These are phyloP conservation scores for Penicillium nordicum DNA, from an alignment of 2,329 filamentous ascomycete species.

Conservation along the genomic window DNA sequence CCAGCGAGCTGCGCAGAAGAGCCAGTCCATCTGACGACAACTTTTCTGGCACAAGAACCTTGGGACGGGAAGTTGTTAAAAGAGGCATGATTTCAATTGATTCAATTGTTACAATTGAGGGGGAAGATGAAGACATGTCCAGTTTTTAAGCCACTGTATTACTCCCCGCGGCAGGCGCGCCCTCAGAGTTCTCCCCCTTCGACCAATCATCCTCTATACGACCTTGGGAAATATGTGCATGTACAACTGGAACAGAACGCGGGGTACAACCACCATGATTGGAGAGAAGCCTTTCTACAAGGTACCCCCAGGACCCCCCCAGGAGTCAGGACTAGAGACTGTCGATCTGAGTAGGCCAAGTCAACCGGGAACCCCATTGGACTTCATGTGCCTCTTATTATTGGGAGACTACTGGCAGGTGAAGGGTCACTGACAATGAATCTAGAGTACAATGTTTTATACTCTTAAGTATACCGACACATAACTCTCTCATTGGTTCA, in stretches of 20 bases:
- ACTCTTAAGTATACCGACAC: too few species aligned
- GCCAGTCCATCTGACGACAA: constrained; percentile 74
- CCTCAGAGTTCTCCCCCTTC: background rate
- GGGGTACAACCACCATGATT: constrained; percentile 9
- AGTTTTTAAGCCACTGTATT: background rate
- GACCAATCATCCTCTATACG: background rate
- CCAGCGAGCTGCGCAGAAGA: constrained; percentile 62
- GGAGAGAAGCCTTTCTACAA: constrained; percentile 1
- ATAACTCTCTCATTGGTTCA: too few species aligned
- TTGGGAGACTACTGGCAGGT: too few species aligned
- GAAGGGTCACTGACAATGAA: too few species aligned
- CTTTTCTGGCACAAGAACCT: constrained; percentile 73
- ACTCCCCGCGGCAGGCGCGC: constrained; percentile 6
- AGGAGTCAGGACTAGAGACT: background rate
- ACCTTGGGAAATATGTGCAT: background rate
- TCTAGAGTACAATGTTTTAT: too few species aligned
- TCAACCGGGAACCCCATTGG: too few species aligned
- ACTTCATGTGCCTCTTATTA: too few species aligned
- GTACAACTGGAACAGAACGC: constrained; percentile 3
- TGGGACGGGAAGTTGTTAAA: constrained; percentile 35
- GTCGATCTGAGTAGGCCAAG: background rate
- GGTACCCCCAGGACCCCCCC: background rate
- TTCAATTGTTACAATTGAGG: background rate
- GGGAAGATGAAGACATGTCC: background rate
- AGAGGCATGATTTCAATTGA: constrained; percentile 13